Conservation (phyloP, 2,329 filamentous ascomycete species). For the Laburnicola sp. region DNA sequence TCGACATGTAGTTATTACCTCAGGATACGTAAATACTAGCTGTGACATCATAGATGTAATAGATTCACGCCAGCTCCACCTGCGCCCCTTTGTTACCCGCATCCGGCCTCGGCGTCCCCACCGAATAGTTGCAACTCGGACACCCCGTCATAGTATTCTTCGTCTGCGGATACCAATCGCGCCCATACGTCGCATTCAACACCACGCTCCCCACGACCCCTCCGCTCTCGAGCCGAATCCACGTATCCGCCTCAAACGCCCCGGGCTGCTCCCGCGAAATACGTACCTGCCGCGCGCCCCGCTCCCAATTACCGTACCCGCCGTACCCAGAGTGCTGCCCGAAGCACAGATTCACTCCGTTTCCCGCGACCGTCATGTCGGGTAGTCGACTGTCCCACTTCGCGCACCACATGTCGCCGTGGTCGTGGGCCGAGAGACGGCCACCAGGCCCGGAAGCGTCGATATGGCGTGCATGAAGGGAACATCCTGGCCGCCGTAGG, state of each 20-base stretch:
- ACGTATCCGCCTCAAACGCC: conserved; percentile 54
- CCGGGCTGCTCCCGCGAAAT: conserved; percentile 49
- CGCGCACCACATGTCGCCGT: conserved; percentile 46
- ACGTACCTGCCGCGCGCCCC: conserved; percentile 60
- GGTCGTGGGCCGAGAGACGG: conserved; percentile 65
- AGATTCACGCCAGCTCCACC: too few species aligned
- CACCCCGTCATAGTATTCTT: conserved; percentile 8
- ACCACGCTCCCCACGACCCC: conserved; percentile 53
- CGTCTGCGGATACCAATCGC: conserved; percentile 53
- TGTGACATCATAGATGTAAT: too few species aligned
- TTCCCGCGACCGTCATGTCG: conserved; percentile 41
- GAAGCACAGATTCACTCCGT: conserved; percentile 55
- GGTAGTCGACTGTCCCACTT: conserved; percentile 34
- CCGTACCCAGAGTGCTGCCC: conserved; percentile 69
- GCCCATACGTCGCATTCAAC: conserved; percentile 62
- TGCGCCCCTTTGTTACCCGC: conserved; percentile 1
- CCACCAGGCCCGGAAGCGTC: conserved; percentile 49
- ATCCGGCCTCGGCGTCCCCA: conserved; percentile 4
- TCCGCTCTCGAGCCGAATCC: conserved; percentile 62
- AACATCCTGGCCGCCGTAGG: conserved; percentile 53
- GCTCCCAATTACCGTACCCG: conserved; percentile 65
- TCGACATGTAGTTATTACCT: too few species aligned
- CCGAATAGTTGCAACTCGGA: conserved; percentile 10
- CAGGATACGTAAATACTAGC: too few species aligned
- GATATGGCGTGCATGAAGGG: conserved; percentile 64